These are phyloP conservation scores for Pythium folliculosum DNA, from an alignment of 352 stramenopile genomes.

Conservation along the genomic window DNA sequence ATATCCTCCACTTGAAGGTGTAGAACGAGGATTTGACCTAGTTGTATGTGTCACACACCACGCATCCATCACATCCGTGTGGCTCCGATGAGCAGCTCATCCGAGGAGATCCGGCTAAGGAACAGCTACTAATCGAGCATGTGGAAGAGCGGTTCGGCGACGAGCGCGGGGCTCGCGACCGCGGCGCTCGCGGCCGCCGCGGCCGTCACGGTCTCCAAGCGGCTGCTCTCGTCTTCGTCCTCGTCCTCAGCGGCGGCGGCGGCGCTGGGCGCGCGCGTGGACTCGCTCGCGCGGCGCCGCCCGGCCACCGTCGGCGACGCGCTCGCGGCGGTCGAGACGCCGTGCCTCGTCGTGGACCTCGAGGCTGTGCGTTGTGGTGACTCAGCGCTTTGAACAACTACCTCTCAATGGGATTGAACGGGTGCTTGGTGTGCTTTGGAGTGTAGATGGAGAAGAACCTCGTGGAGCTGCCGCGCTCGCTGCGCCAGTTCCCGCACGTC, in stretches of 20 bases:
- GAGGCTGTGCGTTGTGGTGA: constrained; percentile 51
- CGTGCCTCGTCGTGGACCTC: constrained; percentile 65
- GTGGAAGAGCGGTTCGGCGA: constrained; percentile 16
- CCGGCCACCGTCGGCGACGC: constrained; percentile 36
- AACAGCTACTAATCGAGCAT: background rate
- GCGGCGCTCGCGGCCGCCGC: constrained; percentile 16
- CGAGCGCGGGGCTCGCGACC: constrained; percentile 7
- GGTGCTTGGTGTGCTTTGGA: background rate
- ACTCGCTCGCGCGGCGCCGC: constrained; percentile 19
- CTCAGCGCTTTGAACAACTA: no score
- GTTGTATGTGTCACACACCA: background rate
- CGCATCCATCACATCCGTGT: background rate
- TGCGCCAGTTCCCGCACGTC: constrained; percentile 33
- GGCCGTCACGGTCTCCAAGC: constrained; percentile 11
- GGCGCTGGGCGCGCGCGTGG: constrained; percentile 9
- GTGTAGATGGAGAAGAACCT: constrained; percentile 60
- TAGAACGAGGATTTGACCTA: background rate
- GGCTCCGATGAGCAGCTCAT: background rate
- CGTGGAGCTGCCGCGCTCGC: constrained; percentile 35
- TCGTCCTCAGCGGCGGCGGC: background rate
- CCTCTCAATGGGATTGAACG: no score
- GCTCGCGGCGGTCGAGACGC: constrained; percentile 55
- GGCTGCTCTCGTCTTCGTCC: background rate
- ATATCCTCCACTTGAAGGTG: background rate
- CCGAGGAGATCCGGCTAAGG: background rate